A percentile compares a stretch with the other conserved stretches of the same genome.
Conservation (phyloP, 2,329 filamentous ascomycete genomes). For the Aspergillus tubingensis region DNA sequence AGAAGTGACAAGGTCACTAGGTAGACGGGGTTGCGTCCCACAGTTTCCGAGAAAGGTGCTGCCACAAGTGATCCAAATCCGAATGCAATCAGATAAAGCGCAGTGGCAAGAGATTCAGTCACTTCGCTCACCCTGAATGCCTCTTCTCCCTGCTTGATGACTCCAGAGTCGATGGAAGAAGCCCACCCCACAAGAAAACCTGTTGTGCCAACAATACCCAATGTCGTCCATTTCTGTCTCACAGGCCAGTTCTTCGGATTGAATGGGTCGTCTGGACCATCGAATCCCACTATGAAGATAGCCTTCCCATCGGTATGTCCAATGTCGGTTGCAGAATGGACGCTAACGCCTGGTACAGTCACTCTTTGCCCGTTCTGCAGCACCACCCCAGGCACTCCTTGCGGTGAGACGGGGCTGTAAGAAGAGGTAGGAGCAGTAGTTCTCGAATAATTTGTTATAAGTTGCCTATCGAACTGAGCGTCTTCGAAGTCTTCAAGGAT, state of each 20-base stretch:
- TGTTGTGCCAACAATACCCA: conserved; percentile 45
- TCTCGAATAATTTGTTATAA: neutral
- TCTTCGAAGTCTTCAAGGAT: conserved; percentile 4
- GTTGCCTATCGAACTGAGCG: neutral
- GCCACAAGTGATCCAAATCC: conserved; percentile 52
- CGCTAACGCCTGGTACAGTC: neutral
- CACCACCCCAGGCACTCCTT: neutral
- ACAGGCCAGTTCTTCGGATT: conserved; percentile 51
- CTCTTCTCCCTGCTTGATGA: conserved; percentile 26
- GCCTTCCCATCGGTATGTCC: neutral
- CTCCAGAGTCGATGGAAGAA: conserved; percentile 49
- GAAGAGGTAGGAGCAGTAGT: neutral
- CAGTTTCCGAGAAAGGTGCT: conserved; percentile 51
- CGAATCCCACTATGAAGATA: neutral
- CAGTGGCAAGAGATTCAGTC: conserved; percentile 48
- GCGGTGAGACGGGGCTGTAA: neutral
- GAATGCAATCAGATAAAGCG: conserved; percentile 41
- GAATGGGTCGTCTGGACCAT: conserved; percentile 39
- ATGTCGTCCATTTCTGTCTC: conserved; percentile 30
- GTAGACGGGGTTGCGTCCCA: conserved; percentile 53
- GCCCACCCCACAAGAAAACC: conserved; percentile 51
- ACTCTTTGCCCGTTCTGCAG: neutral
- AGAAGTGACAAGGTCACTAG: conserved; percentile 50
- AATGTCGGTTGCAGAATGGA: neutral
- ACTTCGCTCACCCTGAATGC: conserved; percentile 48